Percentiles rank a stretch among this genome's conserved stretches.
These are phyloP conservation scores for Fusarium begoniae DNA, from an alignment of 2,329 filamentous ascomycete species.

Conservation along the genomic window DNA sequence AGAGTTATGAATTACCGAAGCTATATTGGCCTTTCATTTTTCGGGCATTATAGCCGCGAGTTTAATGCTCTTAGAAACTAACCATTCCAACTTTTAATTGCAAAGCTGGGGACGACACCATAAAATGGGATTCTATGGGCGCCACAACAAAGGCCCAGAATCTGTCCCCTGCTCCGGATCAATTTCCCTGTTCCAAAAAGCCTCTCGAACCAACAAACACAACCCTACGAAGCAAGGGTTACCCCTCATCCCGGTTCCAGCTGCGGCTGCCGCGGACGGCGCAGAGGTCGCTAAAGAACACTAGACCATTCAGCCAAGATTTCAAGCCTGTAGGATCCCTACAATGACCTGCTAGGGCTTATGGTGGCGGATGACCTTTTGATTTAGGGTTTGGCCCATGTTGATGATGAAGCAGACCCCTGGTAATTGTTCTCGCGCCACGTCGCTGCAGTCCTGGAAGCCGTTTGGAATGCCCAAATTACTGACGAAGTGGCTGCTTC, in stretches of 20 bases:
- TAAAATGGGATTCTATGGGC: neutral
- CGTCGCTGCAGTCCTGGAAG: neutral
- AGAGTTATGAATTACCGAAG: neutral
- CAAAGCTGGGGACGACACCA: neutral
- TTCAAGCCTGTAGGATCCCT: neutral
- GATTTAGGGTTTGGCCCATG: neutral
- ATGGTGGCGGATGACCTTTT: neutral
- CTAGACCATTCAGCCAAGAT: neutral
- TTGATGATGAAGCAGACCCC: neutral
- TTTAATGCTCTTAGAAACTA: neutral
- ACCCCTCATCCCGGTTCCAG: neutral
- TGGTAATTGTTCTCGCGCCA: neutral
- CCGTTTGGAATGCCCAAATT: neutral
- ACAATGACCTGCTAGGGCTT: neutral
- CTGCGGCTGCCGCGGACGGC: neutral
- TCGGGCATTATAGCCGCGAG: neutral
- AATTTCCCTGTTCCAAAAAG: neutral
- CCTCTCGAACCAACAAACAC: neutral
- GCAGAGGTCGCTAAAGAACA: neutral
- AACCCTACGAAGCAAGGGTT: neutral
- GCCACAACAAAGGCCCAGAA: neutral
- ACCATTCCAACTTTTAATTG: neutral
- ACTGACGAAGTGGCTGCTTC: neutral
- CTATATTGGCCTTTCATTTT: neutral
- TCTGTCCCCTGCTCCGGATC: neutral